Percentiles rank a stretch among this genome's conserved stretches.
Conservation (phyloP, 2,329 filamentous ascomycete genomes). For the Geosmithia putterillii region DNA sequence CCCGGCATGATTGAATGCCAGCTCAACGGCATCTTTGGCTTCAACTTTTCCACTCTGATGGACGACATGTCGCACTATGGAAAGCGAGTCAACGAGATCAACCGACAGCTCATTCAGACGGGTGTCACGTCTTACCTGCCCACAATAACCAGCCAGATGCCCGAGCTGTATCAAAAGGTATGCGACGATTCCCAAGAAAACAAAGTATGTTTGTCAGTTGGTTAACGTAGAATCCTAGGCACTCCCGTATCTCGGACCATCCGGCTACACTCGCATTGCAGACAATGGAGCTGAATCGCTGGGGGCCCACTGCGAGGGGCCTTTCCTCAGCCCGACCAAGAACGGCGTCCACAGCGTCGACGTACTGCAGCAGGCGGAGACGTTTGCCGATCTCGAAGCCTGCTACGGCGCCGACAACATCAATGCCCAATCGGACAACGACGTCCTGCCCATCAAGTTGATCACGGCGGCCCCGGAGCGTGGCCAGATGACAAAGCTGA, state of each 20-base stretch:
- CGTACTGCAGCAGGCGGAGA: slow-evolving; percentile 54
- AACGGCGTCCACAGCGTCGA: slow-evolving; percentile 76
- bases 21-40: slow-evolving; percentile 84
- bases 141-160: slow-evolving; percentile 68
- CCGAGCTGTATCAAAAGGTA: slow-evolving; percentile 72
- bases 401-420: slow-evolving; percentile 68
- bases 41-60: slow-evolving; percentile 79
- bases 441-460: slow-evolving; percentile 50
- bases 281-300: slow-evolving; percentile 72
- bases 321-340: slow-evolving; percentile 71
- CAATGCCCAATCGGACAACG: slow-evolving; percentile 17
- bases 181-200: slow-evolving; percentile 3
- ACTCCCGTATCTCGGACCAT: slow-evolving; percentile 67
- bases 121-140: slow-evolving; percentile 84
- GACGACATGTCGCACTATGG: slow-evolving; percentile 56
- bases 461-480: slow-evolving; percentile 80
- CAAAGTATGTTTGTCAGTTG: background rate
- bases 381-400: slow-evolving; percentile 51
- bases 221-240: slow-evolving; percentile 25
- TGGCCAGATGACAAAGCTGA: slow-evolving; percentile 56
- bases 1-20: slow-evolving; percentile 86
- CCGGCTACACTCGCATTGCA: slow-evolving; percentile 44
- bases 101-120: slow-evolving; percentile 58
- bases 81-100: slow-evolving; percentile 59
- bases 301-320: slow-evolving; percentile 83